Evolutionary conservation across 2,329 filamentous ascomycete species (phyloP).

Genomic region (Pseudogymnoascus verrucosus): DNA sequence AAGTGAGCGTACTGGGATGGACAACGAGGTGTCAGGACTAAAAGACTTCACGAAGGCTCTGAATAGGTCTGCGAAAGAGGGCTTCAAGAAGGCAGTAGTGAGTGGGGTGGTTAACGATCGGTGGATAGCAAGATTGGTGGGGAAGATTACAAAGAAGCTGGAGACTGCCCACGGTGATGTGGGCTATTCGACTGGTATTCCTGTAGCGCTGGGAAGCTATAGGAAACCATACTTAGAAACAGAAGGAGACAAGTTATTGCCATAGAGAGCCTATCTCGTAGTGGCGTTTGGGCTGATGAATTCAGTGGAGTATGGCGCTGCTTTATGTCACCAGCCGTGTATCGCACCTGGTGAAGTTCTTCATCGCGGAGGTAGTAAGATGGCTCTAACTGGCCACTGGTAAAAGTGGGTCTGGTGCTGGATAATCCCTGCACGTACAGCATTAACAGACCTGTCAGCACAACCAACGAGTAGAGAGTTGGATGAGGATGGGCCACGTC

Average conservation of each 20-base stretch:
- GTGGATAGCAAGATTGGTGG: slow-evolving; percentile 47
- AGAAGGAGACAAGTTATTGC: slow-evolving; percentile 20
- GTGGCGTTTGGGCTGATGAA: neutral
- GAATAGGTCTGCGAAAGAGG: slow-evolving; percentile 32
- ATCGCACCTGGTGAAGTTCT: neutral
- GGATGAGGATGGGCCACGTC: neutral
- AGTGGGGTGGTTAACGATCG: slow-evolving; percentile 42
- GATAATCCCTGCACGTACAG: neutral
- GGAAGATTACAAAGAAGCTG: slow-evolving; percentile 40
- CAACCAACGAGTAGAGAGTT: too few relatives aligned
- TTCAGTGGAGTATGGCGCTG: neutral
- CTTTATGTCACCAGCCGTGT: neutral
- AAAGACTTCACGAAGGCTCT: slow-evolving; percentile 25
- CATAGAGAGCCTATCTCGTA: slow-evolving; percentile 10
- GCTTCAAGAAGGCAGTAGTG: slow-evolving; percentile 39
- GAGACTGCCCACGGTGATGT: slow-evolving; percentile 42
- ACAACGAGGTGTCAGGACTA: slow-evolving; percentile 25
- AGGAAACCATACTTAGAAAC: slow-evolving; percentile 10
- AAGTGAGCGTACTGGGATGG: slow-evolving; percentile 30
- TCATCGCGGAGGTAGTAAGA: neutral
- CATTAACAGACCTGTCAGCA: neutral
- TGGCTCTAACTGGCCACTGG: neutral
- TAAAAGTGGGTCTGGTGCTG: neutral
- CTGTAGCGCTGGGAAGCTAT: slow-evolving; percentile 27
- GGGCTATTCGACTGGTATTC: slow-evolving; percentile 41